Conservation (phyloP, 73 alveolate genomes). For the Effrenium voratum region DNA sequence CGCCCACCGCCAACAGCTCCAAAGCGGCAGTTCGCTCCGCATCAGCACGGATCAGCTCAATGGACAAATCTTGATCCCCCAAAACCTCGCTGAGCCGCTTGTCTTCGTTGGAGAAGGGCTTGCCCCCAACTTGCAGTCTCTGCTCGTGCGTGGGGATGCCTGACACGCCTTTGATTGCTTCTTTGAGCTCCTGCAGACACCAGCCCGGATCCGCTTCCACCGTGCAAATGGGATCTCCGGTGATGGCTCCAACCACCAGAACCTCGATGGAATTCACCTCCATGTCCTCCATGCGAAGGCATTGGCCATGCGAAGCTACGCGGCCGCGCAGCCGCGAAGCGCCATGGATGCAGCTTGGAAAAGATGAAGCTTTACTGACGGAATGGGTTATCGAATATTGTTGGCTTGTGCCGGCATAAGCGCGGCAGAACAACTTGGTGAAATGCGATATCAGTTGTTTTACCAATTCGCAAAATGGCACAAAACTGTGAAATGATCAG, state of each 20-base stretch:
- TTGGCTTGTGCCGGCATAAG: too few relatives aligned
- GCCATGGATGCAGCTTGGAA: too few relatives aligned
- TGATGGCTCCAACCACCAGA: conserved; percentile 71
- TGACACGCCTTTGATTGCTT: conserved; percentile 16
- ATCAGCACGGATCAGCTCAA: conserved; percentile 67
- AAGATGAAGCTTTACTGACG: too few relatives aligned
- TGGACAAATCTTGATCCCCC: background rate
- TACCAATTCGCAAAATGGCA: too few relatives aligned
- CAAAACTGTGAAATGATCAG: too few relatives aligned
- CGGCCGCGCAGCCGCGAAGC: too few relatives aligned
- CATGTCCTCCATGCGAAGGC: too few relatives aligned
- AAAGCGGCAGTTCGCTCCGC: conserved; percentile 81
- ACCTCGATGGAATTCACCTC: too few relatives aligned
- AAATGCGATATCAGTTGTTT: too few relatives aligned
- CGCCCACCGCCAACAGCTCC: conserved; percentile 81
- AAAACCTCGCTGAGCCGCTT: conserved; percentile 13
- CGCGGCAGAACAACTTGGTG: too few relatives aligned
- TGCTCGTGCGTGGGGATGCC: conserved; percentile 81
- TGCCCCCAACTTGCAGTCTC: conserved; percentile 67
- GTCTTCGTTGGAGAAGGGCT: conserved; percentile 26
- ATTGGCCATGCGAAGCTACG: too few relatives aligned
- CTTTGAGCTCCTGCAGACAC: conserved; percentile 73
- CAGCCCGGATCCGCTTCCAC: conserved; percentile 70
- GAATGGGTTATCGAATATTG: too few relatives aligned
- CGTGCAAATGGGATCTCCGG: conserved; percentile 58